A percentile compares a stretch with the other conserved stretches of the same genome.
These are phyloP conservation scores for Neurospora hispaniola DNA, from an alignment of 495 filamentous ascomycete genomes.

Conservation along the genomic window DNA sequence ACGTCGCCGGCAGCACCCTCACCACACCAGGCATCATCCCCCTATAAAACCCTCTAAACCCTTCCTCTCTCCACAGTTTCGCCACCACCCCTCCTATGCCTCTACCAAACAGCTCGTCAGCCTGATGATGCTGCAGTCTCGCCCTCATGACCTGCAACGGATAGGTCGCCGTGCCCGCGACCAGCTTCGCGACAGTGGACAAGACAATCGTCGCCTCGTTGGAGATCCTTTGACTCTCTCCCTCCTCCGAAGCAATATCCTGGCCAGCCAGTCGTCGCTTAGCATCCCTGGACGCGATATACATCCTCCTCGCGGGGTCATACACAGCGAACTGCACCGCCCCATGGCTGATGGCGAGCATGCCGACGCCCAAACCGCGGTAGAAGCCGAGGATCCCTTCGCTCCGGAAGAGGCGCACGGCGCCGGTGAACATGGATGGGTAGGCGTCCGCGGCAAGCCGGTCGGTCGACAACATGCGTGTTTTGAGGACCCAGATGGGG, in stretches of 20 bases:
- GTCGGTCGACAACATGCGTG: slow-evolving; percentile 86
- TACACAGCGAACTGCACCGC: slow-evolving; percentile 96
- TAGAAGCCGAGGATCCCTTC: slow-evolving; percentile 77
- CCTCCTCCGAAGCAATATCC: neutral
- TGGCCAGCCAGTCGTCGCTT: neutral
- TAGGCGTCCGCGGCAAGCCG: slow-evolving; percentile 67
- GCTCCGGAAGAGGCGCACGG: slow-evolving; percentile 45
- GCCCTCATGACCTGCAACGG: slow-evolving; percentile 87
- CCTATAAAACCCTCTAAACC: slow-evolving; percentile 79
- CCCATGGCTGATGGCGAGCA: slow-evolving; percentile 89
- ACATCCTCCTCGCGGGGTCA: slow-evolving; percentile 64
- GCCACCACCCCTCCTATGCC: slow-evolving; percentile 59
- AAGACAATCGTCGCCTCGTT: slow-evolving; percentile 70
- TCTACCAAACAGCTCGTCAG: slow-evolving; percentile 52
- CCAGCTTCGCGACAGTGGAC: slow-evolving; percentile 72
- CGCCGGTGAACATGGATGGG: slow-evolving; percentile 59
- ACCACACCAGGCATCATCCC: slow-evolving; percentile 80
- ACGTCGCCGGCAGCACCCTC: slow-evolving; percentile 84
- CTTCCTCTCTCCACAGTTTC: slow-evolving; percentile 70
- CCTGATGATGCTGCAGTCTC: slow-evolving; percentile 80
- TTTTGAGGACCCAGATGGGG: slow-evolving; percentile 98
- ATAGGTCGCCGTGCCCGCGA: slow-evolving; percentile 80
- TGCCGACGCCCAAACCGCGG: slow-evolving; percentile 67
- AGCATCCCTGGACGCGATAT: slow-evolving; percentile 28
- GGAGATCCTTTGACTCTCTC: slow-evolving; percentile 37